Evolutionary conservation across 2,329 filamentous ascomycete species (phyloP).

Genomic region (Neoarthrinium moseri): DNA sequence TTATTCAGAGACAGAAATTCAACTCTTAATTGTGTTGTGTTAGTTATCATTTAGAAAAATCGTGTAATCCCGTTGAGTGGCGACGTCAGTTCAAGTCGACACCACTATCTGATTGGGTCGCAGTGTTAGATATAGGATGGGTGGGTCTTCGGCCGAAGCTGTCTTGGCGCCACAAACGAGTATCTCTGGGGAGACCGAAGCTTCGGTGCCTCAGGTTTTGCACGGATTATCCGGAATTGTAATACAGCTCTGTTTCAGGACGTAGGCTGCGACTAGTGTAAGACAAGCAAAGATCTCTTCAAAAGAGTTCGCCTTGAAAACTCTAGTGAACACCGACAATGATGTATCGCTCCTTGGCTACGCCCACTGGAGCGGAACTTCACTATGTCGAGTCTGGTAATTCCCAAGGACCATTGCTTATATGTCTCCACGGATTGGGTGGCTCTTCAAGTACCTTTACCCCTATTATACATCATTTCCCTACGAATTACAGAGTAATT

Average conservation of each 20-base stretch:
- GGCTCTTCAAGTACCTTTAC: slow-evolving; percentile 20
- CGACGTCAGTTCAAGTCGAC: no score
- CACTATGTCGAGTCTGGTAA: slow-evolving; percentile 24
- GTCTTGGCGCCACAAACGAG: background rate
- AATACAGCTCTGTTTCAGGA: background rate
- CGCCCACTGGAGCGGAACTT: slow-evolving; percentile 19
- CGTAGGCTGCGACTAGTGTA: background rate
- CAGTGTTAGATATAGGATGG: no score
- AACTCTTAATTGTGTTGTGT: no score
- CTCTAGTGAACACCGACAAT: background rate
- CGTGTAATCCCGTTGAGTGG: no score
- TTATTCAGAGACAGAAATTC: no score
- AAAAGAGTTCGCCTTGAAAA: background rate
- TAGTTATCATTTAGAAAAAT: no score
- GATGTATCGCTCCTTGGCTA: slow-evolving; percentile 13
- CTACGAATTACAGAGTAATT: slow-evolving; percentile 15
- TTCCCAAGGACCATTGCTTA: slow-evolving; percentile 18
- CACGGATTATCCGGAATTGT: background rate
- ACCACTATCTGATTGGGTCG: no score
- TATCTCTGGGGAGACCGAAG: background rate
- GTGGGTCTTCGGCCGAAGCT: slow-evolving; percentile 3
- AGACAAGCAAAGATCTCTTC: background rate
- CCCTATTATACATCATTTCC: slow-evolving; percentile 17
- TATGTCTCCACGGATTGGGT: slow-evolving; percentile 28
- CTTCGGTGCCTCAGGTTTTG: no score